Base-by-base conservation (phyloP, 179 eudicot species). In the Gypsophila paniculata region DNA sequence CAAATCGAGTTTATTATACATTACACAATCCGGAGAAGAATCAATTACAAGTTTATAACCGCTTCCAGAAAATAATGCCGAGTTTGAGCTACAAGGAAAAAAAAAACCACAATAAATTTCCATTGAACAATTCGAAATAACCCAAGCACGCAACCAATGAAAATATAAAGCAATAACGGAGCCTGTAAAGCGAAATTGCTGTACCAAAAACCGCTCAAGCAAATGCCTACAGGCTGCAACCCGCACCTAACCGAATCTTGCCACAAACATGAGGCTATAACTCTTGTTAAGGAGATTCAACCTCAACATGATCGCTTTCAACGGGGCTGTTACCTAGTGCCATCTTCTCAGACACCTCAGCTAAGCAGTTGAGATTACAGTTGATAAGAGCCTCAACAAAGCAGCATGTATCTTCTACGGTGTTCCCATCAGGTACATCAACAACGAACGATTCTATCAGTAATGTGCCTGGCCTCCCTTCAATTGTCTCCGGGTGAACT, bases 351-450 rank as follows among this genome's bases (percentile, higher is more conserved):
- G 84, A 85, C 6, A 78, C 72, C 0, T 80, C 85, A 42, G 87
- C 80, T 66, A 79, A 74, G 73, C 84, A 72, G 48, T 78, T 83
- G 67, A 80, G 82, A 73, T 83, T 83, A 71, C 86, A 83, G 61
- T 78, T 83, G 82, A 83, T 78, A 25, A 83, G 75, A 57, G 82
- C 78, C 68, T 78, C 75, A 17, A 83, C 68, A 58, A 83, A 83
- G 76, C 66, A 78, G 79, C 80, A 78, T 15, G 86, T 83, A 68
- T 83, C 86, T 10, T 80, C 86, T 14, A 32, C 58, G 57, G 86
- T 83, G 78, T 83, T 83, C 19, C 86, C 84, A 0, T 81, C 76
- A 1, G 86, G 86, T 38, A 83, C 72, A 52, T 83, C 86, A 0
- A 83, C 86, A 23, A 81, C 71, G 15, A 83, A 83, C 23, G 86